Evolutionary conservation across 164 flowering plant species (phyloP).

Genomic region (Stephania yunnanensis): DNA sequence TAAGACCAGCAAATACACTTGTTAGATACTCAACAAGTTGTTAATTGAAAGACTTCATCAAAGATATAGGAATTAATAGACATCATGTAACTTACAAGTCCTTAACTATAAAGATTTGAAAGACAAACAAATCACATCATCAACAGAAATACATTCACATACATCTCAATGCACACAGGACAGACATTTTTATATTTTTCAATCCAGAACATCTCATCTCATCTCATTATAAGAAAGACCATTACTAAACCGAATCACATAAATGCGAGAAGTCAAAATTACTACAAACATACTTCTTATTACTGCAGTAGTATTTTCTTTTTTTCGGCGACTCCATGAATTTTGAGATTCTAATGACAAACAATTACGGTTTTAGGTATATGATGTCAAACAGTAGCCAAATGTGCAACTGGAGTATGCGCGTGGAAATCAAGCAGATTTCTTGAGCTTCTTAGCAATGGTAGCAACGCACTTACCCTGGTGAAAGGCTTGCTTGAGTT

Average conservation of each 20-base stretch:
- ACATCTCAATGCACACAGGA: too few relatives aligned
- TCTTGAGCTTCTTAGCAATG: slow-evolving; percentile 75
- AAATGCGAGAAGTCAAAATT: neutral
- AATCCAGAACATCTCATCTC: neutral
- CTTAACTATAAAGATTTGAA: too few relatives aligned
- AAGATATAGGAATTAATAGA: too few relatives aligned
- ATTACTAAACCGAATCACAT: neutral
- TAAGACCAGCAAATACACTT: too few relatives aligned
- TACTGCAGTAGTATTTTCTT: slow-evolving; percentile 8
- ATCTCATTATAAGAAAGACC: neutral
- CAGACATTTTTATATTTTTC: too few relatives aligned
- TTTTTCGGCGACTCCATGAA: slow-evolving; percentile 6
- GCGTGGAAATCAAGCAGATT: slow-evolving; percentile 33
- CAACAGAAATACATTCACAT: too few relatives aligned
- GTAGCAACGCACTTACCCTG: slow-evolving; percentile 75
- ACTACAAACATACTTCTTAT: slow-evolving; percentile 6
- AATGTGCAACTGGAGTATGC: neutral
- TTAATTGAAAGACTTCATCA: too few relatives aligned
- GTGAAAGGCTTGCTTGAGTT: slow-evolving; percentile 72
- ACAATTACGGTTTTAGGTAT: slow-evolving; percentile 16
- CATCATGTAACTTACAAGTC: too few relatives aligned
- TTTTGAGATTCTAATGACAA: slow-evolving; percentile 5
- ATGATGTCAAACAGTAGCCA: slow-evolving; percentile 12
- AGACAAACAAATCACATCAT: too few relatives aligned
- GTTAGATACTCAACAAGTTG: too few relatives aligned